A percentile compares a stretch with the other conserved stretches of the same genome.
Conservation (phyloP, 2,329 filamentous ascomycete species). For the Fusarium algeriense region DNA sequence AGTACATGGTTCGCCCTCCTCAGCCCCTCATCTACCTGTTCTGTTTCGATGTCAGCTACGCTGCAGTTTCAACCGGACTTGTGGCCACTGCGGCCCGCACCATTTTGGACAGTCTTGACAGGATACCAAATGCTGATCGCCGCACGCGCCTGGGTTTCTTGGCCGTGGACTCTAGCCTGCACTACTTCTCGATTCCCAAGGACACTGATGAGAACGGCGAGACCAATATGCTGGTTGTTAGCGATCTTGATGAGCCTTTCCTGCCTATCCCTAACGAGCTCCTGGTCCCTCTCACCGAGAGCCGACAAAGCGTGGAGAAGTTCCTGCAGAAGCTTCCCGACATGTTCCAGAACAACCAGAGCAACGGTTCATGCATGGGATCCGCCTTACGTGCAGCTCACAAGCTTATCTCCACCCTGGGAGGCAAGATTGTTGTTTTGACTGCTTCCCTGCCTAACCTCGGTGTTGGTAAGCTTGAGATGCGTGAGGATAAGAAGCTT, state of each 20-base stretch:
- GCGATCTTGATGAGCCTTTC: slow-evolving; percentile 96
- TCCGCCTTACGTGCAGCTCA: slow-evolving; percentile 92
- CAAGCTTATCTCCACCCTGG: slow-evolving; percentile 93
- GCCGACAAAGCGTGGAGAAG: slow-evolving; percentile 88
- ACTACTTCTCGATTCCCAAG: slow-evolving; percentile 95
- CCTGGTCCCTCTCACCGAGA: slow-evolving; percentile 88
- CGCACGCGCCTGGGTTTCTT: slow-evolving; percentile 94
- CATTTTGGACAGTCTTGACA: slow-evolving; percentile 92
- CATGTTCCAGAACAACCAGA: slow-evolving; percentile 97
- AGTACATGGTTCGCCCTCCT: slow-evolving; percentile 98
- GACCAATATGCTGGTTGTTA: slow-evolving; percentile 92
- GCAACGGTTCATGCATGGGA: slow-evolving; percentile 91
- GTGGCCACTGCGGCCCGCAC: slow-evolving; percentile 92
- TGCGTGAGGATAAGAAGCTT: slow-evolving; percentile 96
- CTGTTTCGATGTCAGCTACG: slow-evolving; percentile 93
- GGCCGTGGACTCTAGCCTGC: slow-evolving; percentile 91
- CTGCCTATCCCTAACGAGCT: slow-evolving; percentile 93
- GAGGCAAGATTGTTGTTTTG: slow-evolving; percentile 93
- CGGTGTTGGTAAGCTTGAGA: slow-evolving; percentile 88
- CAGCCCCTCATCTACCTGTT: slow-evolving; percentile 97
- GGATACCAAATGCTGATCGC: slow-evolving; percentile 97
- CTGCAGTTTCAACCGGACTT: slow-evolving; percentile 88
- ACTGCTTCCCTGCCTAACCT: slow-evolving; percentile 91
- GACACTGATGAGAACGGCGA: slow-evolving; percentile 88
- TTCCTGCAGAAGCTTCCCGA: slow-evolving; percentile 91